Evolutionary conservation across 176 grass and related monocot species (phyloP), one percentile per base, ranked within the genome.

Genomic region (Neostapfia colusana): DNA sequence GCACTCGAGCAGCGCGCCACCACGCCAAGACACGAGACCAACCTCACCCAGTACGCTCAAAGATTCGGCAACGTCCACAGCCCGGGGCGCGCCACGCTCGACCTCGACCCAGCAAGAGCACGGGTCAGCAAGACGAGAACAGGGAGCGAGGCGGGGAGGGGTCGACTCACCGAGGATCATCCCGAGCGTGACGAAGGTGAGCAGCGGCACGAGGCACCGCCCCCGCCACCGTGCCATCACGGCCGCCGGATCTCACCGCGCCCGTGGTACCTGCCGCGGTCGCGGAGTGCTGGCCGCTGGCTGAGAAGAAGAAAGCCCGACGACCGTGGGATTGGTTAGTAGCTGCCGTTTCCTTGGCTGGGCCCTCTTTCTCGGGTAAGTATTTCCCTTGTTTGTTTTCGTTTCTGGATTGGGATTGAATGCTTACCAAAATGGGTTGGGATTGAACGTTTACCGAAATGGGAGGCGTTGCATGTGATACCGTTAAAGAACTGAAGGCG

Each of bases 171-270:
- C 84, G 50, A 90, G 77, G 49, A 90, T 55, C 88, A 90, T 90
- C 25, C 84, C 88, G 60, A 90, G 81, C 58, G 88, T 63, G 80
- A 90, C 76, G 84, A 87, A 84, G 84, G 88, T 90, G 65, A 84
- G 76, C n/a, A 90, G 59, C 71, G 84, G 76, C 63, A 90, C 71
- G 44, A 87, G 17, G 31, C 78, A 68, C 62, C 77, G 77, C 57
- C 72, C 49, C 50, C 79, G 73, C 60, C 74, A 83, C 76, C 75
- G 75, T 49, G 70, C 74, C 88, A 90, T 90, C 65, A 4, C 63
- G 50, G 21, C 45, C 28, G 26, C 44, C 50, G 48, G 44, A 53
- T 48, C 31, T 66, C 73, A 43, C 44, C 31, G 4, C 37, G 43
- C 11, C 5, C 40, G 25, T 45, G 56, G 17, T n/a, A n/a, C n/a